Conservation (phyloP, 495 filamentous ascomycete genomes). For the Penicillium chermesinum region DNA sequence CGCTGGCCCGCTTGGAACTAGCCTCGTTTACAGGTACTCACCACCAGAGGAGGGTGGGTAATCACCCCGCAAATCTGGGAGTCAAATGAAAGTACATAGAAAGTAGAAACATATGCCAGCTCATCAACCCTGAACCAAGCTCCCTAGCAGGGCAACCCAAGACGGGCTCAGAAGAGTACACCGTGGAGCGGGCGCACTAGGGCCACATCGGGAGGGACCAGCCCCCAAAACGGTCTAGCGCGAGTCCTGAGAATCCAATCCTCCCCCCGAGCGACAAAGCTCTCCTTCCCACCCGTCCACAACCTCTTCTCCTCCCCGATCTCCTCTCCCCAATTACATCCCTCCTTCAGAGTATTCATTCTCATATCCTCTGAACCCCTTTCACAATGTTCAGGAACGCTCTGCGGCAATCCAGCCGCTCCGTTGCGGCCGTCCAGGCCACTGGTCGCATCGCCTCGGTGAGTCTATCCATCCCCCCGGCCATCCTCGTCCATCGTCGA, state of each 20-base stretch:
- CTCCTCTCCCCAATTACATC: constrained; percentile 47
- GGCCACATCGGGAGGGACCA: constrained; percentile 45
- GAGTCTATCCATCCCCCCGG: constrained; percentile 54
- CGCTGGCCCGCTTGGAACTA: constrained; percentile 22
- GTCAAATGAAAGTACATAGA: constrained; percentile 9
- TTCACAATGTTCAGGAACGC: constrained; percentile 94
- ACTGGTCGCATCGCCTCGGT: constrained; percentile 85
- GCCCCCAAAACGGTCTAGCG: constrained; percentile 44
- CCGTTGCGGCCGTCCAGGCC: constrained; percentile 87
- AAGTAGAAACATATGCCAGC: not conserved
- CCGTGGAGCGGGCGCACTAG: constrained; percentile 31
- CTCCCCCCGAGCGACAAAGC: constrained; percentile 50
- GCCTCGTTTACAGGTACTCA: constrained; percentile 13
- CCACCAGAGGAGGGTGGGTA: not conserved
- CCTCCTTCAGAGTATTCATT: constrained; percentile 45
- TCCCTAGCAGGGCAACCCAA: not conserved
- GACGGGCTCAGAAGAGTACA: constrained; percentile 7
- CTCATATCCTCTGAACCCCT: constrained; percentile 48
- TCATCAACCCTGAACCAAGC: not conserved
- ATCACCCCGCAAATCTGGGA: constrained; percentile 6
- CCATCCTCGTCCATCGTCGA: constrained; percentile 31
- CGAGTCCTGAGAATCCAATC: constrained; percentile 42
- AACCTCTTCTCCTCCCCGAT: constrained; percentile 43
- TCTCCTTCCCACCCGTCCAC: constrained; percentile 49
- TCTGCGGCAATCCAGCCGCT: constrained; percentile 89